Conservation (phyloP, 495 filamentous ascomycete genomes). For the Ramalina intermedia region DNA sequence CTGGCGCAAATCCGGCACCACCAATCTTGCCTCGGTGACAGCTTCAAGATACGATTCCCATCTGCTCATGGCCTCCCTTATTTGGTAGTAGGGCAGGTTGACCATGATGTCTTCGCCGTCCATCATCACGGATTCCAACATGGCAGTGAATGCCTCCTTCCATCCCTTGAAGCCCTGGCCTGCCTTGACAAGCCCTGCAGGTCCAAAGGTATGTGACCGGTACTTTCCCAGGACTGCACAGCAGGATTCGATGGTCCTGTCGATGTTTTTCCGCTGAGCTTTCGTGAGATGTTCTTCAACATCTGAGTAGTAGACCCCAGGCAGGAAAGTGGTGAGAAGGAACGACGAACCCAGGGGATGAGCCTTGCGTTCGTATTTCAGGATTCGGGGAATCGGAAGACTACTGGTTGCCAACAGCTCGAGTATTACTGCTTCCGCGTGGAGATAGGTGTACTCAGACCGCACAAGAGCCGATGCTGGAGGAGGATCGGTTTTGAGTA, state of each 20-base stretch:
- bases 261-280: conserved; percentile 29
- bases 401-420: conserved; percentile 32
- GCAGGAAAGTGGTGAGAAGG: conserved; percentile 34
- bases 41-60: conserved; percentile 38
- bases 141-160: conserved; percentile 42
- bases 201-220: conserved; percentile 34
- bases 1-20: conserved; percentile 41
- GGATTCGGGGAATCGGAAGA: conserved; percentile 34
- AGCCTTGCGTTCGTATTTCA: conserved; percentile 33
- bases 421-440: conserved; percentile 40
- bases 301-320: conserved; percentile 30
- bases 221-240: conserved; percentile 24
- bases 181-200: conserved; percentile 31
- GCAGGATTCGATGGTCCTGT: conserved; percentile 25
- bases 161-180: conserved; percentile 39
- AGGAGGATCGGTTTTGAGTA: conserved; percentile 40
- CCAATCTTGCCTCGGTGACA: conserved; percentile 39
- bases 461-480: conserved; percentile 38
- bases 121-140: conserved; percentile 49
- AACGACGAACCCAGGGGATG: conserved; percentile 28
- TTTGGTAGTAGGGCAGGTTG: conserved; percentile 47
- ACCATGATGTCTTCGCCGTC: conserved; percentile 61
- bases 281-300: conserved; percentile 23
- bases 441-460: conserved; percentile 39
- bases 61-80: conserved; percentile 37